Evolutionary conservation across 2,329 filamentous ascomycete species (phyloP), one percentile per base, ranked within the genome.

Genomic region (Cladosporium sp.): DNA sequence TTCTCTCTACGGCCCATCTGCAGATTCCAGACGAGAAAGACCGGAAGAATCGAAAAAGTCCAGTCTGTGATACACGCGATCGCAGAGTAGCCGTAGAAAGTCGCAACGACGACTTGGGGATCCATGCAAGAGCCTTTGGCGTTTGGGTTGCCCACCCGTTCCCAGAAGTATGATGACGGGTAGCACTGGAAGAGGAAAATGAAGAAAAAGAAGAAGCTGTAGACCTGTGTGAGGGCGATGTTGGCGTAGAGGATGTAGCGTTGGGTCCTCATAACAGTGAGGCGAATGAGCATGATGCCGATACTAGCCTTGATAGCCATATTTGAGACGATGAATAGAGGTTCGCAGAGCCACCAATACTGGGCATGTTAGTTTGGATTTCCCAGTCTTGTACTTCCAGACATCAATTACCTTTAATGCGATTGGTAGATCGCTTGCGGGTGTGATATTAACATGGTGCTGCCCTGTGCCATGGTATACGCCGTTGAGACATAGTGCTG

Each of bases 61-160:
- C 80, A 75, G 65, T 82, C 80, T 0, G 79, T 79, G 5, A 78
- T 59, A 49, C 79, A 77, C 39, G 79, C 79, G 8, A 79, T 65
- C 1, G 71, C 77, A 59, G 70, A 73, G 7, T 74, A 68, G 23
- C 69, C 67, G 61, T 75, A 76, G 1, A 70, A 73, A 23, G 72
- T 78, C 26, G 75, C 80, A 59, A 85, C 82, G 30, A 88, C 80
- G 63, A 83, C 76, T 1, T 80, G 75, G 5, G 76, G 74, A 28
- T 74, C 67, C 58, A 84, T 70, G 66, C 68, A 70, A 46, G 56
- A 49, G 18, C 67, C 68, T 21, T 63, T 43, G 30, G 59, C 67
- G 39, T 63, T 64, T 2, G 67, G 62, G 28, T 54, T 28, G 26
- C 26, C 26, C 3, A 63, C 63, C 26, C 64, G 48, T 3, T 61